A percentile compares a stretch with the other conserved stretches of the same genome.
Conservation (phyloP, 2,329 filamentous ascomycete genomes). For the Magnaporthales sp. region DNA sequence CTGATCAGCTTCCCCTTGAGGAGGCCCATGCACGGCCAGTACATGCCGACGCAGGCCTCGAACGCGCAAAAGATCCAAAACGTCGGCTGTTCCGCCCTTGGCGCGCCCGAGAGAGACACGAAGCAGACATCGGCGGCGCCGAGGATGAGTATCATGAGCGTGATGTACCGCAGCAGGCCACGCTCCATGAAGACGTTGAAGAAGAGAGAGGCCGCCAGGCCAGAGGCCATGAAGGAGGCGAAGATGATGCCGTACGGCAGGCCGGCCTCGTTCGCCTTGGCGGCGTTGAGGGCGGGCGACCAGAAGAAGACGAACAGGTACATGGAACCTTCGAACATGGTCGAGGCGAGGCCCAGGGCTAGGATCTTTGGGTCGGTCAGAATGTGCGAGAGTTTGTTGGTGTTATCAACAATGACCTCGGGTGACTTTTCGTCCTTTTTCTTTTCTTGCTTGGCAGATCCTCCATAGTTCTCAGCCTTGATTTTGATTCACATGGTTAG, state of each 20-base stretch:
- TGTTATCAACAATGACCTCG: background rate
- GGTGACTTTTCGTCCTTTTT: constrained; percentile 9
- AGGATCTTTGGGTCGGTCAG: constrained; percentile 36
- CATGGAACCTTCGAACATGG: constrained; percentile 49
- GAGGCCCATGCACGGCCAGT: constrained; percentile 44
- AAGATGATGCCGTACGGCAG: constrained; percentile 38
- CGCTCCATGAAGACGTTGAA: constrained; percentile 33
- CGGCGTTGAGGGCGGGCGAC: constrained; percentile 38
- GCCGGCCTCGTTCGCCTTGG: constrained; percentile 14
- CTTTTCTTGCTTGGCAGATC: constrained; percentile 13
- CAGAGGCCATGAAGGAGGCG: constrained; percentile 44
- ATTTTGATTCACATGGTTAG: background rate
- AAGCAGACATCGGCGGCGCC: constrained; percentile 26
- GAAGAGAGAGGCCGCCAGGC: constrained; percentile 48
- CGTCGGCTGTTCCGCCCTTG: constrained; percentile 28
- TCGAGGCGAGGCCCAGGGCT: constrained; percentile 39
- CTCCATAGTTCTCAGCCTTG: constrained; percentile 43
- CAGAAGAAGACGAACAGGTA: constrained; percentile 53
- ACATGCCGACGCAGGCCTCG: constrained; percentile 45
- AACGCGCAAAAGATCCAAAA: constrained; percentile 49
- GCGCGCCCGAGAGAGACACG: constrained; percentile 13
- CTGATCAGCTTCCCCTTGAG: constrained; percentile 43
- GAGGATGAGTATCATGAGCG: constrained; percentile 29
- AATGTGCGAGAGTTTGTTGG: constrained; percentile 12
- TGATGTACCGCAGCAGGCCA: constrained; percentile 16